Base-by-base conservation (phyloP, 164 flowering plant species). In the Santalum album region DNA sequence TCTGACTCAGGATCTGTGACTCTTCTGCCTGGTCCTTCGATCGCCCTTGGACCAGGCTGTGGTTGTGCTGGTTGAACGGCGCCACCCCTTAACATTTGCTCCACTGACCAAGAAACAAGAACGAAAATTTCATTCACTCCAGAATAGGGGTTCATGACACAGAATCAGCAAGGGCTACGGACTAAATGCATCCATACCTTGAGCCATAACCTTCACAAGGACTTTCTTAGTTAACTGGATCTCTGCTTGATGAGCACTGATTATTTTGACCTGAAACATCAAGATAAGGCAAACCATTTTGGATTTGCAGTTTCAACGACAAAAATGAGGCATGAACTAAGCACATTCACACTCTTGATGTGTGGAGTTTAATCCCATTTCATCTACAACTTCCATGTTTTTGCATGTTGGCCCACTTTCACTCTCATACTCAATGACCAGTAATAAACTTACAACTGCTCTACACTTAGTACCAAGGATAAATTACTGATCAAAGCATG, bases 181-280 rank as follows among this genome's bases (percentile, higher is more conserved):
- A 1, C n/a, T n/a, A 44, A 39, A 9, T 21, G 17, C 22, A 19
- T 12, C 4, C 52, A 59, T 25, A 80, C 88, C 80, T 72, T 83
- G 58, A 21, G 55, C 56, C 23, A 59, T 2, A 27, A 71, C 51
- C 55, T 64, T 81, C 43, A 27, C 18, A 2, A 79, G 0, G 35
- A 76, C 12, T 14, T 67, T 36, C 66, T 45, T 76, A 12, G 61
- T 70, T 60, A 67, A 69, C 51, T 72, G 75, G 34, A 81, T 45
- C 62, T 83, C 87, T 46, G 62, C 62, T 63, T 73, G 75, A 69
- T 81, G 78, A 17, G 64, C 54, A 47, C 61, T 72, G 15, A 65
- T 32, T 25, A 78, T 63, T 58, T 66, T 83, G 17, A 47, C 68
- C 89, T 85, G 78, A 32, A 62, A 75, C 49, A 40, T 32, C 7